A percentile compares a stretch with the other conserved stretches of the same genome.
phyloP scores from a whole-genome alignment of 192 early-diverging fungal species.

The Coemansia sp. region DNA sequence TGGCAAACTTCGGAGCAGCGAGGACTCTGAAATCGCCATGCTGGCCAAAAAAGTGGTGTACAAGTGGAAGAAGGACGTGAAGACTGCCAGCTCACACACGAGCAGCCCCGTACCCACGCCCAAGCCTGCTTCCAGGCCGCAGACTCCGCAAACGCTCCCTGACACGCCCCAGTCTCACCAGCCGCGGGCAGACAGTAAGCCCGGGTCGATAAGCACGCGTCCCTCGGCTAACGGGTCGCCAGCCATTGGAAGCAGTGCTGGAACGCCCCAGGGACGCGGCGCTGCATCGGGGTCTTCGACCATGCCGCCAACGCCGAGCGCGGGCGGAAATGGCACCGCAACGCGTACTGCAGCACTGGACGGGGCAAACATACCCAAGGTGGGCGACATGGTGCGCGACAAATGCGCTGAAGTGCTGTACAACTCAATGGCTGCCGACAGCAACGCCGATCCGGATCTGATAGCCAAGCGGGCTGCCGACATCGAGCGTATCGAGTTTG shows the following conservation, averaged over 20 bases:
- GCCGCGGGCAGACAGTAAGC: slow-evolving; percentile 2
- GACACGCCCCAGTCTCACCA: neutral
- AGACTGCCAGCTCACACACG: slow-evolving; percentile 33
- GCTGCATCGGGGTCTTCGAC: neutral
- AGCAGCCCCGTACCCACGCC: slow-evolving; percentile 6
- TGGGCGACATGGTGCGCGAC: slow-evolving; percentile 67
- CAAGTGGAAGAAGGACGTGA: slow-evolving; percentile 80
- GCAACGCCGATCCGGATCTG: slow-evolving; percentile 52
- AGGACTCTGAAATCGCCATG: slow-evolving; percentile 57
- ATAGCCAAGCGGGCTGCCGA: slow-evolving; percentile 54
- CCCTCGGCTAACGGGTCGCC: slow-evolving; percentile 3
- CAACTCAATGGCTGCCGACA: slow-evolving; percentile 60
- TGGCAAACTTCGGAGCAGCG: slow-evolving; percentile 67
- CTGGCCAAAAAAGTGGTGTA: slow-evolving; percentile 69
- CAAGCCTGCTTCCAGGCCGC: slow-evolving; percentile 20
- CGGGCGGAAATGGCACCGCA: neutral
- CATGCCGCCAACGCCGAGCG: neutral
- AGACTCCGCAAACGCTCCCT: slow-evolving; percentile 13
- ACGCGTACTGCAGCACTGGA: slow-evolving; percentile 45
- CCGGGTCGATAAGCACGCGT: neutral
- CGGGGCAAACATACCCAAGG: slow-evolving; percentile 34
- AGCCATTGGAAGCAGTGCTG: neutral
- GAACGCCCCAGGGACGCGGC: neutral
- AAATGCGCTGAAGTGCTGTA: slow-evolving; percentile 83
- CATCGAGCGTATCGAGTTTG: slow-evolving; percentile 66